Base-by-base conservation (phyloP, 108 stramenopile genomes). In the Skeletonema potamos region DNA sequence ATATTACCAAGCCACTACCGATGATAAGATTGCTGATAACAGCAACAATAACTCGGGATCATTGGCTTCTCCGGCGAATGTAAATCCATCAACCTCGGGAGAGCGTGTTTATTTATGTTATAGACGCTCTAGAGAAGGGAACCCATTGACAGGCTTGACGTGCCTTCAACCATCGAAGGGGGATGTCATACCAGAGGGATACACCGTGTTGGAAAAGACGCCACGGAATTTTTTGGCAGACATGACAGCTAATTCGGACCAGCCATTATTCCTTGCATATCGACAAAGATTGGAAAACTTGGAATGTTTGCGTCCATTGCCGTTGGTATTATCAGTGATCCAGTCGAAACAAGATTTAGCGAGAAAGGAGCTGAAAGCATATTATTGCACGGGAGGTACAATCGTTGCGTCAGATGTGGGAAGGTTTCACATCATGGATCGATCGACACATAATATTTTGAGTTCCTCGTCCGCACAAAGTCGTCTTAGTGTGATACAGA, bases 51-150 rank as follows among this genome's bases (percentile, higher is more conserved):
- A n/a, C n/a, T n/a, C n/a, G n/a, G n/a, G n/a, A n/a, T n/a, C n/a
- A n/a, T 46, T 62, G 34, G 27, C 27, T 54, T 46, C 74, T 15
- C 37, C 73, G 44, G 82, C 87, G 9, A 82, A 82, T 55, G 67
- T 90, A 8, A 91, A 91, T 60, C 56, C 72, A 37, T 87, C 84
- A 22, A 81, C 75, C 11, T 58, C 68, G 2, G 74, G 72, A 30
- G 93, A 94, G 54, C 79, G 85, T 24, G 84, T 90, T 4, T 90
- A 85, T 72, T 64, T 92, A 1, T 93, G 92, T 67, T 95, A 89
- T 64, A 77, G 89, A 56, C 76, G 92, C n/a, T 95, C 94, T 1
- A 76, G 94, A 24, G 94, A 95, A 70, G 94, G 94, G 0, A 95
- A 95, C 62, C 94, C 94, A 15, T 62, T 95, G 5, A 95, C 94